Evolutionary conservation across 805 yeast genomes (phyloP), one percentile per base, ranked within the genome.

Genomic region (Priceomyces melissophilus): DNA sequence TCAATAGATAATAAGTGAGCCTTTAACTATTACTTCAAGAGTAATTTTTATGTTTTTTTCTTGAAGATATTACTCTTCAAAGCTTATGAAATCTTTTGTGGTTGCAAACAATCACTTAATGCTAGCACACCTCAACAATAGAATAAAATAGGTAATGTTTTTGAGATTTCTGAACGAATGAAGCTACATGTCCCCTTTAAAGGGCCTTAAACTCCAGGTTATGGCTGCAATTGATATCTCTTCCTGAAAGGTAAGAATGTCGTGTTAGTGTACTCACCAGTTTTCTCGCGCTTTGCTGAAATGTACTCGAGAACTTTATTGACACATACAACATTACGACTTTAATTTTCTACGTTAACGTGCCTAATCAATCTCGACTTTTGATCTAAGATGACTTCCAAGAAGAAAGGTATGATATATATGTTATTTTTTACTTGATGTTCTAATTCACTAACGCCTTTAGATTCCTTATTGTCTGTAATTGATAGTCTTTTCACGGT

Each of bases 401-500:
- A 33, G 9, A 32, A 41, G 16, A 25, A 33, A 13, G 32, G 44
- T 41, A 41, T 11, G 44, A 37, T 11, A 14, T 13, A 33, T 20
- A 20, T 20, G 23, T 5, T 35, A 23, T 10, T 27, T 10, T 23
- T 13, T 10, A 11, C 9, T 15, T n/a, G 11, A 34, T 28, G 28
- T 10, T 12, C 3, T 13, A 9, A 20, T 31, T 32, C 20, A 35
- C 32, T 45, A 44, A 48, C 47, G 11, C 25, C 10, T 32, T 12
- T 15, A 41, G 44, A 41, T 35, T 23, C 36, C 20, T 45, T 54
- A 30, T 34, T 41, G 16, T 35, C 43, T 2, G 27, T 55, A 12
- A 42, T 60, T 29, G 51, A 44, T 8, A 59, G 57, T 43, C 44
- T 64, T 27, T 54, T 54, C 38, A 41, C 39, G 9, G 65, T 63